Evolutionary conservation across 768 basidiomycete species (phyloP).

Genomic region (Leccinum barrowsii): DNA sequence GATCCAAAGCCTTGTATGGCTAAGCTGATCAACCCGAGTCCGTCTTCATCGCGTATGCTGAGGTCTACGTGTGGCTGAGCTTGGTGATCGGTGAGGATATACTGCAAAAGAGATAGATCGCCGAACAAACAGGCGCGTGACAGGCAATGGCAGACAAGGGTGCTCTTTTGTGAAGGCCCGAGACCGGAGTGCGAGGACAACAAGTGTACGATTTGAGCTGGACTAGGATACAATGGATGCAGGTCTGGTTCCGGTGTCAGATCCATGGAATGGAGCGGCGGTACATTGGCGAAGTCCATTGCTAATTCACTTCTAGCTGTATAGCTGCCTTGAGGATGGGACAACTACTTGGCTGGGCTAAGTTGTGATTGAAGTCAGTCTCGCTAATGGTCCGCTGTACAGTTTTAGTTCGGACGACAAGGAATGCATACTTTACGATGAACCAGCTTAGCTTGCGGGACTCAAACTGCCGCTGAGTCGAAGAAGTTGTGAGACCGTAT

Average conservation of each 20-base stretch:
- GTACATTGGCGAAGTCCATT: constrained; percentile 30
- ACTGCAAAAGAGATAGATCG: constrained; percentile 68
- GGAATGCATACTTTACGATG: constrained; percentile 6
- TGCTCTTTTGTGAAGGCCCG: constrained; percentile 59
- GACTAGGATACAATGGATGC: constrained; percentile 73
- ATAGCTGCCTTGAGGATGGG: constrained; percentile 4
- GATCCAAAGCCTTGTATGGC: constrained; percentile 80
- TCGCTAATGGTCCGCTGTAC: constrained; percentile 2
- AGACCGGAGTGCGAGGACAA: constrained; percentile 69
- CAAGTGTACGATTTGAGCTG: constrained; percentile 55
- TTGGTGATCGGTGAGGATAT: constrained; percentile 64
- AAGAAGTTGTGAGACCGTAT: constrained; percentile 3
- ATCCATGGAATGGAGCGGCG: constrained; percentile 41
- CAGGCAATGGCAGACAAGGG: constrained; percentile 72
- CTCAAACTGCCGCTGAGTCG: constrained; percentile 1
- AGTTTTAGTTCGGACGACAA: constrained; percentile 6
- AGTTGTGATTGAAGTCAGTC: constrained; percentile 5
- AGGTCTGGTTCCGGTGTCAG: constrained; percentile 76
- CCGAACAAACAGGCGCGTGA: constrained; percentile 75
- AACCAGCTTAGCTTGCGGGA: constrained; percentile 5
- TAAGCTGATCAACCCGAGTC: constrained; percentile 72
- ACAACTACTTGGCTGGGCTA: constrained; percentile 5
- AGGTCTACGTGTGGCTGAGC: constrained; percentile 69
- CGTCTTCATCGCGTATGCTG: constrained; percentile 76
- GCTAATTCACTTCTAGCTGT: not conserved